phyloP scores from a whole-genome alignment of 202 grass and related monocot species.

The Bolboschoenoplectus hybrid region DNA sequence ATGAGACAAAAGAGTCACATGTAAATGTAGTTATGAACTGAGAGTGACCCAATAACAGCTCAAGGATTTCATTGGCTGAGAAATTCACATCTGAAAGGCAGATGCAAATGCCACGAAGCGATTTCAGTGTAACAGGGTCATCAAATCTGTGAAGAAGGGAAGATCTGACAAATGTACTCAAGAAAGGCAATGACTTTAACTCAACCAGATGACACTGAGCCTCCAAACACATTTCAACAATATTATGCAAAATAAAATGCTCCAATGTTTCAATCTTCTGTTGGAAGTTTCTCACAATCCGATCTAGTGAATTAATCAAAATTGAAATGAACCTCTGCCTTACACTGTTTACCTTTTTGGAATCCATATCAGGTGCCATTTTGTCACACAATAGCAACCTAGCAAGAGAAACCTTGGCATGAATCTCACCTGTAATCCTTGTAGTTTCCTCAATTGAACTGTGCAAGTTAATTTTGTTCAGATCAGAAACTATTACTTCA shows the following conservation, averaged over 20 bases:
- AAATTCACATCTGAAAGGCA: slow-evolving; percentile 67
- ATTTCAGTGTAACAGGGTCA: slow-evolving; percentile 76
- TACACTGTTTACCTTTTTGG: slow-evolving; percentile 64
- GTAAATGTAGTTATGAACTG: slow-evolving; percentile 70
- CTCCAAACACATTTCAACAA: slow-evolving; percentile 67
- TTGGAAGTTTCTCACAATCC: slow-evolving; percentile 57
- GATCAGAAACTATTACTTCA: slow-evolving; percentile 66
- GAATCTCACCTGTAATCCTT: slow-evolving; percentile 61
- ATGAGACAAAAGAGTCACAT: slow-evolving; percentile 45
- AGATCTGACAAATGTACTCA: slow-evolving; percentile 78
- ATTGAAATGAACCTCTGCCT: slow-evolving; percentile 75
- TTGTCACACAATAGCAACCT: slow-evolving; percentile 76
- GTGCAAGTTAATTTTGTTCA: slow-evolving; percentile 42
- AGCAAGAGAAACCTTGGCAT: slow-evolving; percentile 74
- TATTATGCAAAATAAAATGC: slow-evolving; percentile 81
- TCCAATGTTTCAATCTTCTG: slow-evolving; percentile 54
- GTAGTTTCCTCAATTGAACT: slow-evolving; percentile 52
- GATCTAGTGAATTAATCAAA: slow-evolving; percentile 65
- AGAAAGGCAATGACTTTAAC: slow-evolving; percentile 69
- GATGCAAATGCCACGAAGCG: slow-evolving; percentile 75
- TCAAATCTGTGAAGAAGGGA: slow-evolving; percentile 86
- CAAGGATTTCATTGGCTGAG: slow-evolving; percentile 70
- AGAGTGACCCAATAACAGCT: slow-evolving; percentile 86
- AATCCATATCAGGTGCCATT: slow-evolving; percentile 47
- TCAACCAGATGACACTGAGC: slow-evolving; percentile 53